Conservation (phyloP, 2,329 filamentous ascomycete species). For the Trichoderma afroharzianum region DNA sequence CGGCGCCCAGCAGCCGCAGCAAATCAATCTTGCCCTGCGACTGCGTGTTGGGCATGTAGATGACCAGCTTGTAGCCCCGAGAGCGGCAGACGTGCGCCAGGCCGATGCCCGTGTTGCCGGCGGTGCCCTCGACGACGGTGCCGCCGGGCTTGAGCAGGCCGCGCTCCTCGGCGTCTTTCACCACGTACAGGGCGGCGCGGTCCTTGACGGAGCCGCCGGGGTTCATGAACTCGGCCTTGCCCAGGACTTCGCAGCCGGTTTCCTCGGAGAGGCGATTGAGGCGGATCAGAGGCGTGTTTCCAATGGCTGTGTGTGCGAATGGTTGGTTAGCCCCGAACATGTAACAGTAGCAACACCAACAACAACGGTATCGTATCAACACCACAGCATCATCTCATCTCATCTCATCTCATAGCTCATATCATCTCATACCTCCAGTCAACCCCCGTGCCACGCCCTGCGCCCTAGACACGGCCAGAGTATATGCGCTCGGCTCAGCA, state of each 20-base stretch:
- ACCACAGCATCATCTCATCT: background rate
- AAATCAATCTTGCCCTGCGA: constrained; percentile 97
- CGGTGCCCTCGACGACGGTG: constrained; percentile 94
- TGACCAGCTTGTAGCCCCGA: constrained; percentile 89
- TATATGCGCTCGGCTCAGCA: constrained; percentile 52
- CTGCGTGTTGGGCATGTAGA: constrained; percentile 99
- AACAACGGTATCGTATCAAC: background rate
- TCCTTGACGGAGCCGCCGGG: constrained; percentile 96
- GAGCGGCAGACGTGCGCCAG: constrained; percentile 94
- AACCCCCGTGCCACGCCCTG: constrained; percentile 77
- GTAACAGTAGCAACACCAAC: background rate
- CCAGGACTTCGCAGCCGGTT: constrained; percentile 90
- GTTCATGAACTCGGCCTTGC: constrained; percentile 99
- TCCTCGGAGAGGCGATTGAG: constrained; percentile 83
- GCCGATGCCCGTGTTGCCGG: constrained; percentile 96
- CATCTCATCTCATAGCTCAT: constrained; percentile 25
- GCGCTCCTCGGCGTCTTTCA: constrained; percentile 86
- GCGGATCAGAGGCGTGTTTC: constrained; percentile 91
- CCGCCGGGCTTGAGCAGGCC: constrained; percentile 80
- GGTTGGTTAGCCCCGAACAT: background rate
- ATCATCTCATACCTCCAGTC: constrained; percentile 68
- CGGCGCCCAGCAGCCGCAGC: constrained; percentile 82
- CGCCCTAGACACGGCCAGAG: constrained; percentile 70
- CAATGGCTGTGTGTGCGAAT: constrained; percentile 69
- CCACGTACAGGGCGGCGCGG: constrained; percentile 88